phyloP scores from a whole-genome alignment of 169 alveolate species.

The Cryptosporidium felis region DNA sequence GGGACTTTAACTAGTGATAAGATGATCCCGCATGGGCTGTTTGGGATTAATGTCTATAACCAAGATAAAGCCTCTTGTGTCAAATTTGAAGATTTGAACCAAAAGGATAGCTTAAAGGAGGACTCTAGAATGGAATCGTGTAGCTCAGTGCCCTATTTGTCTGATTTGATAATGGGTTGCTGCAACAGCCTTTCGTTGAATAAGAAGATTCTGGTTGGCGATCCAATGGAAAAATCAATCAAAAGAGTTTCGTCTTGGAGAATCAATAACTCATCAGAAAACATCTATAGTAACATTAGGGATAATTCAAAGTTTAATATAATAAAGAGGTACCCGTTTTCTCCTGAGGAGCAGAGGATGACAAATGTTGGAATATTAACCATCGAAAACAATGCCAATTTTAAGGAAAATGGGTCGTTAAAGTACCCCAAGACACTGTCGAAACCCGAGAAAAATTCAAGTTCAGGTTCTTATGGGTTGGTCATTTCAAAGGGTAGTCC shows the following conservation, averaged over 20 bases:
- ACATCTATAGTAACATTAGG: background rate
- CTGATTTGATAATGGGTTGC: slow-evolving; percentile 91
- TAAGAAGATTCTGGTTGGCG: slow-evolving; percentile 90
- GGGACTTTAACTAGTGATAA: slow-evolving; percentile 97
- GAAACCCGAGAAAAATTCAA: too few relatives aligned
- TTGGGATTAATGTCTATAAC: slow-evolving; percentile 20
- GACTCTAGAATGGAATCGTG: background rate
- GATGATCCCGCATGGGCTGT: slow-evolving; percentile 80
- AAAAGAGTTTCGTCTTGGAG: slow-evolving; percentile 37
- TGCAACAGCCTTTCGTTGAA: slow-evolving; percentile 92
- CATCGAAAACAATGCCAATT: background rate
- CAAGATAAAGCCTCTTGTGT: background rate
- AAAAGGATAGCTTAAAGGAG: background rate
- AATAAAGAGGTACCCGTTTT: slow-evolving; percentile 83
- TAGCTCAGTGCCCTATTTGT: slow-evolving; percentile 74
- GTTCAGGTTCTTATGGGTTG: background rate
- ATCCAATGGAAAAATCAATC: slow-evolving; percentile 91
- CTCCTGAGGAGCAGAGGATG: slow-evolving; percentile 88
- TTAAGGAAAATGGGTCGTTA: background rate
- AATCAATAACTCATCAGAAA: slow-evolving; percentile 1
- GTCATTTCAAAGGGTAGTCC: slow-evolving; percentile 62
- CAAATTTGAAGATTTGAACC: background rate
- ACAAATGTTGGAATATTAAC: slow-evolving; percentile 72
- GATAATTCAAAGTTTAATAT: slow-evolving; percentile 56
- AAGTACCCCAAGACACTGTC: background rate